phyloP scores from a whole-genome alignment of 2,329 filamentous ascomycete genomes.

The Emydomyces testavorans region DNA sequence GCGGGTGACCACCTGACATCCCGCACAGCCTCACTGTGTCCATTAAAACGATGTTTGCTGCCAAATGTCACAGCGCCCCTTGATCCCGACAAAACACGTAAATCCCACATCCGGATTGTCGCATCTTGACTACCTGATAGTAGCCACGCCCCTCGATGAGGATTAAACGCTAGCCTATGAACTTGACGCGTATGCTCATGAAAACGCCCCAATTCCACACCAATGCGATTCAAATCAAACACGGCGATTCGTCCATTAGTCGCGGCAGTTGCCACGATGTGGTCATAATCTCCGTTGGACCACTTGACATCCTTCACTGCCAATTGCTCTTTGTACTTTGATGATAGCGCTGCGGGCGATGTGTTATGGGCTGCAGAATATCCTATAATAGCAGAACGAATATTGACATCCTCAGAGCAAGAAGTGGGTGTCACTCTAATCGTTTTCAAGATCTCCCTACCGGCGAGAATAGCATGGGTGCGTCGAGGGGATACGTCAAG shows the following conservation, averaged over 20 bases:
- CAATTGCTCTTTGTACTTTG: slow-evolving; percentile 47
- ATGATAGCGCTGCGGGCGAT: slow-evolving; percentile 32
- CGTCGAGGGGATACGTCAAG: slow-evolving; percentile 52
- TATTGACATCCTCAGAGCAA: slow-evolving; percentile 52
- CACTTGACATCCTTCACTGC: slow-evolving; percentile 56
- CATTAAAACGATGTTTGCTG: slow-evolving; percentile 45
- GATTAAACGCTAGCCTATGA: slow-evolving; percentile 54
- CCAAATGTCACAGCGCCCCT: slow-evolving; percentile 42
- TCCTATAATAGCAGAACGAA: slow-evolving; percentile 49
- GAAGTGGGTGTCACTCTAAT: slow-evolving; percentile 47
- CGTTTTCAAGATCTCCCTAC: slow-evolving; percentile 55
- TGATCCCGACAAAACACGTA: slow-evolving; percentile 42
- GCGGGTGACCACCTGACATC: slow-evolving; percentile 56
- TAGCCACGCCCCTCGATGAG: slow-evolving; percentile 47
- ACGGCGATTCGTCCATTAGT: slow-evolving; percentile 54
- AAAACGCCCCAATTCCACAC: slow-evolving; percentile 49
- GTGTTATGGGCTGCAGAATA: slow-evolving; percentile 44
- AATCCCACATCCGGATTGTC: slow-evolving; percentile 53
- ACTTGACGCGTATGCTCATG: slow-evolving; percentile 56
- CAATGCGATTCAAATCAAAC: slow-evolving; percentile 52
- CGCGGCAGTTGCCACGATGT: slow-evolving; percentile 52
- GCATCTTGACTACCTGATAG: slow-evolving; percentile 55
- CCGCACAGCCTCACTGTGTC: slow-evolving; percentile 50
- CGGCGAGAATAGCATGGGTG: slow-evolving; percentile 53
- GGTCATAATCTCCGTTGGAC: slow-evolving; percentile 51